phyloP scores from a whole-genome alignment of 2,329 filamentous ascomycete genomes.

The Plectosphaerella cucumerina region DNA sequence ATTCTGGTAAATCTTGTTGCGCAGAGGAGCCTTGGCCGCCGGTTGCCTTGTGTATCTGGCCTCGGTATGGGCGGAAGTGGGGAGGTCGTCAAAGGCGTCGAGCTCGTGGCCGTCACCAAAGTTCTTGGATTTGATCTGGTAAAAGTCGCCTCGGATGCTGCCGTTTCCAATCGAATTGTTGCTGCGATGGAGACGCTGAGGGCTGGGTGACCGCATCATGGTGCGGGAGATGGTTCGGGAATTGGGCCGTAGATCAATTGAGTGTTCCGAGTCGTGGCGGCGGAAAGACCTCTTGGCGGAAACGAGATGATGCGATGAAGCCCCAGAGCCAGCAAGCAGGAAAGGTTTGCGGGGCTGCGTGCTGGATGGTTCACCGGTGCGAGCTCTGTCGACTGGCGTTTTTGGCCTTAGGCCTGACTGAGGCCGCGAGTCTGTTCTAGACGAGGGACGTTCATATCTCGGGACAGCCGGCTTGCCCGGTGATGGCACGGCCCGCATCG shows the following conservation, averaged over 20 bases:
- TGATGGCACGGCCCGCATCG: constrained; percentile 47
- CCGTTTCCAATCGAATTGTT: constrained; percentile 14
- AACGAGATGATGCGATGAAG: constrained; percentile 67
- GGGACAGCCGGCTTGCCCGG: constrained; percentile 43
- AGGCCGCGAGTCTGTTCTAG: constrained; percentile 51
- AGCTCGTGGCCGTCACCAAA: constrained; percentile 93
- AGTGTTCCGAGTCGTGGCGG: constrained; percentile 77
- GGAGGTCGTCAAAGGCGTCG: constrained; percentile 90
- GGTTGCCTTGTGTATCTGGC: constrained; percentile 81
- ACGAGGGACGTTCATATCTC: constrained; percentile 55
- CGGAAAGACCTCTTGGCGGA: constrained; percentile 71
- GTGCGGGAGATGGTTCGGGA: constrained; percentile 57
- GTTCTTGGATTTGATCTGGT: constrained; percentile 49
- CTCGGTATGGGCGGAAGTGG: constrained; percentile 79
- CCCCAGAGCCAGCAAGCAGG: constrained; percentile 70
- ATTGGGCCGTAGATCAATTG: constrained; percentile 51
- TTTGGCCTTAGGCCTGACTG: constrained; percentile 57
- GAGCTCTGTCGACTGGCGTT: constrained; percentile 64
- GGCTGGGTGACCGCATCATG: constrained; percentile 57
- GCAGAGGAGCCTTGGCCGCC: constrained; percentile 58
- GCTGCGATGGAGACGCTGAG: constrained; percentile 40
- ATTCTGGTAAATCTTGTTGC: constrained; percentile 54
- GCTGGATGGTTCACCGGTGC: constrained; percentile 47
- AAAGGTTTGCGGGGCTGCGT: constrained; percentile 66
- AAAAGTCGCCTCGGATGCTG: constrained; percentile 12